Percentiles rank a stretch among this genome's conserved stretches.
Evolutionary conservation across 2,329 filamentous ascomycete genomes (phyloP).

Genomic region (Corinectria fuckeliana): DNA sequence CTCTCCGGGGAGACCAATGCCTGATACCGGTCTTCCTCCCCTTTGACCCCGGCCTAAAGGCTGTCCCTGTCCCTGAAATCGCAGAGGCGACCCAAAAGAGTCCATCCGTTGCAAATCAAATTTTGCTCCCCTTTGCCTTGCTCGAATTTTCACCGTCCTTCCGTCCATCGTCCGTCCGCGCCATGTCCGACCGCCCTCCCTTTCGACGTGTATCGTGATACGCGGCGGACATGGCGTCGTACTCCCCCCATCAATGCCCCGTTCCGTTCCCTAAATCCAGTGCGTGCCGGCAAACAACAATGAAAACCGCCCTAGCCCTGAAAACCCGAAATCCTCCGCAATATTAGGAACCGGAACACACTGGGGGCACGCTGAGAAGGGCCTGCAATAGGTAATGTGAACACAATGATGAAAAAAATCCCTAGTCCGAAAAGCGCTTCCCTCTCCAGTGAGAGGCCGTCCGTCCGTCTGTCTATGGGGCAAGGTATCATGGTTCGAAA

Average conservation of each 20-base stretch:
- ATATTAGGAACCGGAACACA: constrained; percentile 41
- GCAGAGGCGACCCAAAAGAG: constrained; percentile 23
- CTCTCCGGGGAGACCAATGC: constrained; percentile 22
- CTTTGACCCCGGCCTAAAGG: constrained; percentile 18
- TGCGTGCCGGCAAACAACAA: constrained; percentile 26
- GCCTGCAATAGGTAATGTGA: constrained; percentile 37
- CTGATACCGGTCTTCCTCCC: not conserved
- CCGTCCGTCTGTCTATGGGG: constrained; percentile 52
- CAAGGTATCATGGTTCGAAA: constrained; percentile 59
- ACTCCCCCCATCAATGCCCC: constrained; percentile 27
- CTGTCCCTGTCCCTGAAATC: constrained; percentile 24
- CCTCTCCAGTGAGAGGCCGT: constrained; percentile 44
- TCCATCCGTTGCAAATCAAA: constrained; percentile 18
- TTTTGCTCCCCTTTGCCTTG: constrained; percentile 30
- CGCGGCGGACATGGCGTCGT: constrained; percentile 12
- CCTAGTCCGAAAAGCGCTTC: constrained; percentile 39
- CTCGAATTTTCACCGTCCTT: constrained; percentile 14
- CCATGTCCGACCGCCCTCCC: not conserved
- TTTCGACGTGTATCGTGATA: constrained; percentile 10
- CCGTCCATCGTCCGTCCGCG: constrained; percentile 18
- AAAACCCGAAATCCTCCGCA: constrained; percentile 36
- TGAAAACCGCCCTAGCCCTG: constrained; percentile 22
- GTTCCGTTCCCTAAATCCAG: constrained; percentile 30
- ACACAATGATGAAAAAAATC: constrained; percentile 42
- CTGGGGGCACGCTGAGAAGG: constrained; percentile 33